Conservation (phyloP, 306 rosid genomes). For the Lotus japonicus region DNA sequence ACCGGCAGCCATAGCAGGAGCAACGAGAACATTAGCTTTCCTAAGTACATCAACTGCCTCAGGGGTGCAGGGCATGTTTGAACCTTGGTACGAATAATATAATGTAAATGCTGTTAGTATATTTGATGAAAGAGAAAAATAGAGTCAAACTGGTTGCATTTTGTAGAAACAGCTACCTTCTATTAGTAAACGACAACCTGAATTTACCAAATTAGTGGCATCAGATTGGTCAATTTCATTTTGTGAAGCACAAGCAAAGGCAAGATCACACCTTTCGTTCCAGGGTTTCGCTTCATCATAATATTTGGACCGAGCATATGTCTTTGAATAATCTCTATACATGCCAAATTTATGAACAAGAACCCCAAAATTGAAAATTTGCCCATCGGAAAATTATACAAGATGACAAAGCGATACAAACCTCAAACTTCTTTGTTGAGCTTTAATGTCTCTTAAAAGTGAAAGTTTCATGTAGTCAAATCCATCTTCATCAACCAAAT, state of each 20-base stretch:
- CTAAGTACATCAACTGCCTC: slow-evolving; percentile 69
- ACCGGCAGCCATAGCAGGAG: slow-evolving; percentile 94
- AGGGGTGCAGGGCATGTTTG: slow-evolving; percentile 81
- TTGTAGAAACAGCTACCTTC: slow-evolving; percentile 51
- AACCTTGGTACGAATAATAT: slow-evolving; percentile 40
- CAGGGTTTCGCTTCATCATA: slow-evolving; percentile 87
- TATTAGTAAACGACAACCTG: slow-evolving; percentile 71
- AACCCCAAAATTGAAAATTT: slow-evolving; percentile 13
- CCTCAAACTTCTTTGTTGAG: slow-evolving; percentile 84
- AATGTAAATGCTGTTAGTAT: slow-evolving; percentile 4
- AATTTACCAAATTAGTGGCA: slow-evolving; percentile 66
- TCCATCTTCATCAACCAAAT: slow-evolving; percentile 85
- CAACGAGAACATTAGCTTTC: slow-evolving; percentile 71
- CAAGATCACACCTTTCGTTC: slow-evolving; percentile 78
- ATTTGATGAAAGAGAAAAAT: neutral
- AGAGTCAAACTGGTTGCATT: neutral
- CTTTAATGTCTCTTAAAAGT: slow-evolving; percentile 67
- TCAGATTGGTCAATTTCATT: slow-evolving; percentile 79
- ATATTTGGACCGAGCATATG: slow-evolving; percentile 81
- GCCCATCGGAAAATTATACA: neutral
- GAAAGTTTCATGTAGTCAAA: slow-evolving; percentile 74
- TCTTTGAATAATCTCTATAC: slow-evolving; percentile 78
- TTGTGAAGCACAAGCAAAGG: slow-evolving; percentile 84
- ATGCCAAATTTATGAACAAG: slow-evolving; percentile 16
- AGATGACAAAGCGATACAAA: slow-evolving; percentile 20